phyloP scores from a whole-genome alignment of 139 green algal genomes.

The Chlamydomonas eustigma region DNA sequence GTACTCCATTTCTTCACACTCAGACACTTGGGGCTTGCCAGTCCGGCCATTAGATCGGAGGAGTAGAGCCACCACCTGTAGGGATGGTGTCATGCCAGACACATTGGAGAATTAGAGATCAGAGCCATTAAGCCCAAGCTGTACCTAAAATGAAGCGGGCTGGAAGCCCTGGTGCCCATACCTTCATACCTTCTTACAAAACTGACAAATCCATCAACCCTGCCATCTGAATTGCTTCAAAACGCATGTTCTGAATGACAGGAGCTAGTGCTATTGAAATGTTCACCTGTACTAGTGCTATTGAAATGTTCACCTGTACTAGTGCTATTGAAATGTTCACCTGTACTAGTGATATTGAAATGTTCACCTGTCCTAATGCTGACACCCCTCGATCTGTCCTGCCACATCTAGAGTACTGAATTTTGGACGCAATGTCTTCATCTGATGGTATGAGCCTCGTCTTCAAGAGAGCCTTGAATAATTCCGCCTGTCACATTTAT shows the following conservation, averaged over 20 bases:
- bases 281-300: no score
- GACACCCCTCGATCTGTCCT: conserved; percentile 84
- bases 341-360: no score
- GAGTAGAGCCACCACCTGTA: conserved; percentile 73
- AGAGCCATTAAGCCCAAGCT: background rate
- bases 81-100: no score
- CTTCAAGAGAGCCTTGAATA: conserved; percentile 66
- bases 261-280: no score
- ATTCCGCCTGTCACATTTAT: conserved; percentile 15
- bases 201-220: no score
- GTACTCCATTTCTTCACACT: conserved; percentile 80
- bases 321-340: no score
- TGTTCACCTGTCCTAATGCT: conserved; percentile 57
- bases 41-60: conserved; percentile 56
- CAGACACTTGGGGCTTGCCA: background rate
- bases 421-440: conserved; percentile 27
- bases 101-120: no score
- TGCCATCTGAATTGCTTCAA: no score
- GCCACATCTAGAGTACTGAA: conserved; percentile 73
- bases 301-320: no score
- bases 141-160: background rate
- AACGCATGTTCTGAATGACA: no score
- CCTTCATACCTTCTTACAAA: background rate
- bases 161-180: background rate
- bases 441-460: conserved; percentile 56